Evolutionary conservation across 2,329 filamentous ascomycete genomes (phyloP), one percentile per base, ranked within the genome.

Genomic region (Neurospora crassa): DNA sequence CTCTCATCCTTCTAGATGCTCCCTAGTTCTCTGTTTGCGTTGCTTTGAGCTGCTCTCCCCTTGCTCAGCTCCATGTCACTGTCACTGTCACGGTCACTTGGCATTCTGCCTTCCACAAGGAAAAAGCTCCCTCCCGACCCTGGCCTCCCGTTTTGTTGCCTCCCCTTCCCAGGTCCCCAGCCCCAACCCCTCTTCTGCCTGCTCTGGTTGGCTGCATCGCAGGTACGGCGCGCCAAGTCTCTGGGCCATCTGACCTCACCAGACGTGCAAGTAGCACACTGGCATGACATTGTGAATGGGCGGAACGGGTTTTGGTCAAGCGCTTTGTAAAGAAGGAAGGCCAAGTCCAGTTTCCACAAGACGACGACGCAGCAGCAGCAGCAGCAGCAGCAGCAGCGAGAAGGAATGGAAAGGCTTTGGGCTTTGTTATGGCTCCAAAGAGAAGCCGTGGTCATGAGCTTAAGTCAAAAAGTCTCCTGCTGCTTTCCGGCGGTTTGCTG

Each of bases 181-280:
- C 53, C 73, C 74, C 74, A 75, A 76, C 76, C 75, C 76, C 75
- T 76, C 74, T 75, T 70, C 72, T 71, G 70, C 71, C 73, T 34
- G 43, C 74, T 72, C 63, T 76, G 75, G 74, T 77, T 77, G 76
- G 76, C 75, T 74, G 73, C 71, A 45, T 71, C 67, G 45, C 72
- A 74, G 72, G 74, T 71, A 75, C 74, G 72, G 72, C 71, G 72
- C 74, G 73, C 75, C 74, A 76, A 74, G 73, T 72, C 73, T 40
- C 72, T 71, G 68, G 75, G 73, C 75, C 76, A 77, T 76, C 75
- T 77, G 76, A 77, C 75, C 75, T 77, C 75, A 76, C 74, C 73
- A 74, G 73, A 73, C 72, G 73, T 72, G 74, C 72, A 71, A 72
- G 71, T 73, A 73, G 67, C 71, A 68, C 59, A 40, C 37, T 40